Base-by-base conservation (phyloP, 1,139 yeast species). In the Candida smagusa region DNA sequence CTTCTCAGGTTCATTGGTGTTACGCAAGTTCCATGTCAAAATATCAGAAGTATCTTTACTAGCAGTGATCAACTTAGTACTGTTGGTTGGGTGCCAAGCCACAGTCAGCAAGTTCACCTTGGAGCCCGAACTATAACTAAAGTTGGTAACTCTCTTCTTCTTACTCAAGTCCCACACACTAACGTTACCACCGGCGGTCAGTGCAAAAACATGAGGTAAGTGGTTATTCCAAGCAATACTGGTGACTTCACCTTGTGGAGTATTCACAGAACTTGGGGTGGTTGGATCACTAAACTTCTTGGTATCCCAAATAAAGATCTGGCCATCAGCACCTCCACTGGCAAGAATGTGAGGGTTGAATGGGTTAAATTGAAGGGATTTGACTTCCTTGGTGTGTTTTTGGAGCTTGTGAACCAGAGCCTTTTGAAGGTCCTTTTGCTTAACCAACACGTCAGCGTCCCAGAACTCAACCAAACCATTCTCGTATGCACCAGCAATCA, bases 121-220 rank as follows among this genome's bases (percentile, higher is more conserved):
- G 31, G 74, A 81, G 50, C 59, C 49, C 8, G 82, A 79, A 26
- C 74, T 68, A 54, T 82, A 81, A 26, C 81, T 76, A 54, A 92
- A 72, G 60, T 88, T 96, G 45, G 92, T 70, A 26, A 90, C 96
- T 61, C 92, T 97, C 54, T 87, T 78, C 59, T 84, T 84, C 33
- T 88, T 79, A 55, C 85, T 85, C 52, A 92, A 70, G 63, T 94
- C 98, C 97, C 97, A 92, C 45, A 94, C 84, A 0, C 96, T 83
- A 5, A 97, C 82, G 59, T 79, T 84, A 12, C 95, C 95, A 22
- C 85, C 77, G 50, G 75, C 73, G 6, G 96, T 95, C 39, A 87
- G 76, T 21, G 97, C 98, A 59, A 94, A 79, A 49, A 94, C 90
- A 54, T 92, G 96, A 32, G 85, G 69, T 39, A 87, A 85, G 26